Base-by-base conservation (phyloP, 306 rosid genomes). In the Castanospermum australe region DNA sequence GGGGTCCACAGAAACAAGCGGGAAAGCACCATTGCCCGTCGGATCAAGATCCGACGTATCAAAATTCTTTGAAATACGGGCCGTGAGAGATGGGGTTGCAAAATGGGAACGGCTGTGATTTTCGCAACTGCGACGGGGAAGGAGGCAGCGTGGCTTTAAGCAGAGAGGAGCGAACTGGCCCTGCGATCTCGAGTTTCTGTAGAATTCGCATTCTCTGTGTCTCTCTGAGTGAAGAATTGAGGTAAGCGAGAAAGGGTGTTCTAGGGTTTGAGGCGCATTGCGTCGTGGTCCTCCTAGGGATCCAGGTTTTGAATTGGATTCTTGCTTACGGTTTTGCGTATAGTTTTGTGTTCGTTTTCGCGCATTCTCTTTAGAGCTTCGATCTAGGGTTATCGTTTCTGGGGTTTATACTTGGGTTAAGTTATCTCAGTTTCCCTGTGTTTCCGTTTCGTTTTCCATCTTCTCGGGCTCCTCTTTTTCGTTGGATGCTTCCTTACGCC, bases 231-330 rank as follows among this genome's bases (percentile, higher is more conserved):
- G 76, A 18, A 44, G 86, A 48, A 81, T 73, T 60, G n/a, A 73
- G 76, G 86, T 81, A 83, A 74, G 76, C 80, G 81, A 41, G 70
- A 67, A 77, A 22, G 77, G 88, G 76, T 75, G 86, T 69, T 48
- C 88, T 79, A 87, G 94, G 94, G 90, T 91, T 92, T 85, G 81
- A 59, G n/a, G 57, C 77, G 73, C 90, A 71, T 87, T 81, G 80
- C 84, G 68, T 79, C 61, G 71, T 85, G 79, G 17, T 67, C 67
- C 85, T 82, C 48, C 80, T 87, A 57, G 83, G 84, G 81, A 85
- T 87, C 88, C 94, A 85, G 92, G 91, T 85, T 90, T 87, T 75
- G 73, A 78, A 84, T 88, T 86, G 88, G 92, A 73, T 59, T 83
- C 36, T 70, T 35, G 35, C 78, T 81, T 86, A 82, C 89, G 80